Conservation (phyloP, 129 eudicot species). For the Solidago caesia region DNA sequence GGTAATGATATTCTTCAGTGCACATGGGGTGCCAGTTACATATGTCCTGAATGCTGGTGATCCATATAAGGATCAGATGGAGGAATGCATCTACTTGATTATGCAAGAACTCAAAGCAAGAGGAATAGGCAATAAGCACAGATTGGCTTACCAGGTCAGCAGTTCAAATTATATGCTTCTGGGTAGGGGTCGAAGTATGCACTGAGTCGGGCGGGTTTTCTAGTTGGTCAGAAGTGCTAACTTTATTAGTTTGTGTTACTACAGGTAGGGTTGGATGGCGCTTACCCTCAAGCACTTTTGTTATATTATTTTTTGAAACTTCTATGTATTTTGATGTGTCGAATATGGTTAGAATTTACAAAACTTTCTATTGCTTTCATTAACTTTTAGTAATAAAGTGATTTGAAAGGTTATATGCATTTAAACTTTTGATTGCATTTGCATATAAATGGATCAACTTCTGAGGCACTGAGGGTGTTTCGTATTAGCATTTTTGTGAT, state of each 20-base stretch:
- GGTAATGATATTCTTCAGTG: slow-evolving; percentile 93
- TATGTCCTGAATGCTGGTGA: slow-evolving; percentile 86
- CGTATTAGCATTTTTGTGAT: not conserved
- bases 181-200: not conserved
- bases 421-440: not conserved
- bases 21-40: slow-evolving; percentile 90
- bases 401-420: not conserved
- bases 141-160: slow-evolving; percentile 79
- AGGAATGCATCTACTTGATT: slow-evolving; percentile 71
- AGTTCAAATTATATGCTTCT: not conserved
- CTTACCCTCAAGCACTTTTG: no score
- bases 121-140: slow-evolving; percentile 60
- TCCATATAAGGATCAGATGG: slow-evolving; percentile 92
- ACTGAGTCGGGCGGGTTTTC: not conserved
- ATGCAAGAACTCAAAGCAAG: slow-evolving; percentile 85
- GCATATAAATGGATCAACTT: not conserved
- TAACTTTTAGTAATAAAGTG: not conserved
- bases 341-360: not conserved
- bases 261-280: no score
- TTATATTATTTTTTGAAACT: no score
- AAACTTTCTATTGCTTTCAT: not conserved
- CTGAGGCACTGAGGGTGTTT: not conserved
- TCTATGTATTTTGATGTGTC: not conserved
- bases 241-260: no score
- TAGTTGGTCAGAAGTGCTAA: not conserved